These are phyloP conservation scores for Irpex lacteus DNA, from an alignment of 1,284 basidiomycete species.

Conservation along the genomic window DNA sequence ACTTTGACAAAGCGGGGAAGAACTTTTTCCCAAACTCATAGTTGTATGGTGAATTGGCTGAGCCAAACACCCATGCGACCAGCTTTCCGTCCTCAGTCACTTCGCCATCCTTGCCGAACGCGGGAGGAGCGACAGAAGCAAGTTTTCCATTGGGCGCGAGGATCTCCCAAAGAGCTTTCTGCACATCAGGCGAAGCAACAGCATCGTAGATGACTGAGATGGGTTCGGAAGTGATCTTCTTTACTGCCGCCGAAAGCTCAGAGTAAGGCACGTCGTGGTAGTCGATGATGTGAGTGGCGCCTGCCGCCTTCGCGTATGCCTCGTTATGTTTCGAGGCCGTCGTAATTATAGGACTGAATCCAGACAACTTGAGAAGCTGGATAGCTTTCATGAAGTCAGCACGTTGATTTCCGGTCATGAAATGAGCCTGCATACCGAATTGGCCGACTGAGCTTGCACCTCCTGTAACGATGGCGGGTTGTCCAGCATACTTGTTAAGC, in stretches of 20 bases:
- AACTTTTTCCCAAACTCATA: conserved; percentile 12
- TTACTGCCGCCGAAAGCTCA: not conserved
- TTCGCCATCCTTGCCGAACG: not conserved
- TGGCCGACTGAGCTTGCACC: conserved; percentile 37
- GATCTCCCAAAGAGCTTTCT: conserved; percentile 11
- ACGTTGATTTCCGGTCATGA: not conserved
- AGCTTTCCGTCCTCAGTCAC: conserved; percentile 7
- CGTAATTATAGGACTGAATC: conserved; percentile 49
- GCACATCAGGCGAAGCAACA: conserved; percentile 12
- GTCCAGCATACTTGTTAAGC: conserved; percentile 25
- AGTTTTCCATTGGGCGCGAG: conserved; percentile 17
- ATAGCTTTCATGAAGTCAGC: conserved; percentile 15
- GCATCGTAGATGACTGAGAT: conserved; percentile 40
- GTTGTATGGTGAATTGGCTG: conserved; percentile 5
- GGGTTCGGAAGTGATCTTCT: conserved; percentile 23
- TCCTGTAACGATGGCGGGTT: conserved; percentile 34
- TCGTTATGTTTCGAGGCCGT: conserved; percentile 44
- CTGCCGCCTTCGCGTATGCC: conserved; percentile 41
- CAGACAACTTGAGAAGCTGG: conserved; percentile 32
- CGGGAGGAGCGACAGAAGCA: not conserved
- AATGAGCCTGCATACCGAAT: conserved; percentile 22
- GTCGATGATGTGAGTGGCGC: conserved; percentile 51
- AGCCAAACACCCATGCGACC: conserved; percentile 6
- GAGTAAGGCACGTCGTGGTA: conserved; percentile 33
- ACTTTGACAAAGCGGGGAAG: conserved; percentile 10